Conservation (phyloP, 495 filamentous ascomycete genomes). For the Oidiodendron maius region DNA sequence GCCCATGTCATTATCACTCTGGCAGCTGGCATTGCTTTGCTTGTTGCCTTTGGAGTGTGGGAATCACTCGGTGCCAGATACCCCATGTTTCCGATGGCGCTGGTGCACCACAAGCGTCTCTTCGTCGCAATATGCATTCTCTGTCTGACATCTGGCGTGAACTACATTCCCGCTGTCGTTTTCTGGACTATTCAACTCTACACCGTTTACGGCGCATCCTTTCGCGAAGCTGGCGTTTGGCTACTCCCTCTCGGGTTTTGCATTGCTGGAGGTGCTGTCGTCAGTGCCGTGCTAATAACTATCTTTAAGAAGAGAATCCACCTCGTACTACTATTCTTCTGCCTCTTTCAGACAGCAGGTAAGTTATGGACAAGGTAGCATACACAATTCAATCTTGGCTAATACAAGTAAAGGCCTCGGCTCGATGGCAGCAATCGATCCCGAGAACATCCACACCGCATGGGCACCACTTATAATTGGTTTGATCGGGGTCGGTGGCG, state of each 20-base stretch:
- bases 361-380: too few relatives aligned
- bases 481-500: neutral
- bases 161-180: neutral
- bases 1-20: conserved; percentile 39
- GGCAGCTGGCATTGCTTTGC: conserved; percentile 32
- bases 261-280: neutral
- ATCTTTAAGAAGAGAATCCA: neutral
- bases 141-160: neutral
- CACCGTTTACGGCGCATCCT: neutral
- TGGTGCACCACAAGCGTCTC: neutral
- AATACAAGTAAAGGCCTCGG: neutral
- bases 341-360: too few relatives aligned
- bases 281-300: neutral
- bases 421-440: conserved; percentile 1
- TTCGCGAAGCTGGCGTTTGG: neutral
- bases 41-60: conserved; percentile 37
- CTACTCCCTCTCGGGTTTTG: neutral
- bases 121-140: neutral
- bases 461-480: neutral
- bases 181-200: neutral
- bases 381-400: too few relatives aligned
- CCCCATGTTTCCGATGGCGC: neutral
- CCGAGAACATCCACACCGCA: neutral
- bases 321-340: too few relatives aligned
- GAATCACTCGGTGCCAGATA: neutral